phyloP scores from a whole-genome alignment of 2,329 filamentous ascomycete genomes.

The Fusarium secorum region DNA sequence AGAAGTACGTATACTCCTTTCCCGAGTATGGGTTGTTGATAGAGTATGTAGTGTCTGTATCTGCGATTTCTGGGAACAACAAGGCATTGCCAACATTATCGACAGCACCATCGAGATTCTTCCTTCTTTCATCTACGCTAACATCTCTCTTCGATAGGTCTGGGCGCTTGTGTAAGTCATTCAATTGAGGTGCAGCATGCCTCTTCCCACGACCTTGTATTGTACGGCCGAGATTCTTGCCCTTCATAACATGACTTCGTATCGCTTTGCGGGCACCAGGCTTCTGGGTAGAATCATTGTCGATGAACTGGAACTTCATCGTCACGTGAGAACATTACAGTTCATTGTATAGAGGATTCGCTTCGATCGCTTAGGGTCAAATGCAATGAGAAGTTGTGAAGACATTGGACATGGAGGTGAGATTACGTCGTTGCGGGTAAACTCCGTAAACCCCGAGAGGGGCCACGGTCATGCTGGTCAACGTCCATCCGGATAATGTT shows the following conservation, averaged over 20 bases:
- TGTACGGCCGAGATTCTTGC: constrained; percentile 32
- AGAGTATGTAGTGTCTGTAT: neutral
- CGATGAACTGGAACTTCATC: constrained; percentile 36
- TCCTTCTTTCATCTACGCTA: neutral
- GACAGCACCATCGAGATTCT: neutral
- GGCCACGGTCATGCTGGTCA: neutral
- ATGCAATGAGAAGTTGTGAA: neutral
- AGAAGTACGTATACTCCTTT: constrained; percentile 31
- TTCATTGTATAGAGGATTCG: neutral
- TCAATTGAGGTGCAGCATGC: constrained; percentile 5
- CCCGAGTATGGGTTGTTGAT: constrained; percentile 17
- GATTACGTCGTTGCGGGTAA: constrained; percentile 13
- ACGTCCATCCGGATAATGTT: neutral
- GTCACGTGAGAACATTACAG: neutral
- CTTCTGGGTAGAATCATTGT: constrained; percentile 2
- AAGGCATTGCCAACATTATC: neutral
- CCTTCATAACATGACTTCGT: constrained; percentile 39
- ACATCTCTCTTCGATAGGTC: neutral
- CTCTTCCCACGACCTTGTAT: constrained; percentile 30
- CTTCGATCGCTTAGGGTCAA: neutral
- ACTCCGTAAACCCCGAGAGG: constrained; percentile 30
- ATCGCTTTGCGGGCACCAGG: constrained; percentile 23
- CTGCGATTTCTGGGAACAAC: constrained; percentile 26
- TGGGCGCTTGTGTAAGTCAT: neutral
- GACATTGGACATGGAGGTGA: neutral